Percentiles rank a stretch among this genome's conserved stretches.
Evolutionary conservation across 2,329 filamentous ascomycete species (phyloP).

Genomic region (Ophiostoma sp.): DNA sequence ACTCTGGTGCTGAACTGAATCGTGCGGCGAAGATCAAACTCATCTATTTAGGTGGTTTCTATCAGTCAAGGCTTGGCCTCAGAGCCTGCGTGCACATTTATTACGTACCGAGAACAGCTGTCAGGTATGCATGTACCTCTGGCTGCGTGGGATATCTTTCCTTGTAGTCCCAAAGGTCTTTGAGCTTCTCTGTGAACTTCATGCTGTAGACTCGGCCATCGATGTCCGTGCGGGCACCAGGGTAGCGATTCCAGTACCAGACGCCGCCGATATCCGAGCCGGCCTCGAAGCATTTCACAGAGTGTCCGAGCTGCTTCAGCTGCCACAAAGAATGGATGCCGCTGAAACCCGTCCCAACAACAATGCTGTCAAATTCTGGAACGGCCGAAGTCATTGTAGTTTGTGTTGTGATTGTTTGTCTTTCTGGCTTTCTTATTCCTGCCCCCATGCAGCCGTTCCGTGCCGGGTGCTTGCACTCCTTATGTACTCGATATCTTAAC

Average conservation of each 20-base stretch:
- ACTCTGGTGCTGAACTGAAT: background rate
- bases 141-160: conserved; percentile 28
- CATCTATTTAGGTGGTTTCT: background rate
- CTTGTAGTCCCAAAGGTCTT: conserved; percentile 44
- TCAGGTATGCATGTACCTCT: conserved; percentile 21
- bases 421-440: background rate
- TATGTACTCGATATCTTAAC: background rate
- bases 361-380: conserved; percentile 45
- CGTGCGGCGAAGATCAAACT: background rate
- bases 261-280: conserved; percentile 66
- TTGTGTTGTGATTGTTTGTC: background rate
- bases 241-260: conserved; percentile 73
- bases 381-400: background rate
- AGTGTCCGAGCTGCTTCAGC: conserved; percentile 48
- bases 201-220: conserved; percentile 58
- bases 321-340: conserved; percentile 69
- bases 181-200: conserved; percentile 49
- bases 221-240: conserved; percentile 67
- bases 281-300: conserved; percentile 62
- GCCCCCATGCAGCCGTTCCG: too few species aligned
- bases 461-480: background rate
- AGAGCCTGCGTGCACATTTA: conserved; percentile 33
- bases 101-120: conserved; percentile 12
- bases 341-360: conserved; percentile 67
- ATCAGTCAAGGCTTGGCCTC: background rate